Conservation (phyloP, 2,329 filamentous ascomycete genomes). For the Neonectria punicea region DNA sequence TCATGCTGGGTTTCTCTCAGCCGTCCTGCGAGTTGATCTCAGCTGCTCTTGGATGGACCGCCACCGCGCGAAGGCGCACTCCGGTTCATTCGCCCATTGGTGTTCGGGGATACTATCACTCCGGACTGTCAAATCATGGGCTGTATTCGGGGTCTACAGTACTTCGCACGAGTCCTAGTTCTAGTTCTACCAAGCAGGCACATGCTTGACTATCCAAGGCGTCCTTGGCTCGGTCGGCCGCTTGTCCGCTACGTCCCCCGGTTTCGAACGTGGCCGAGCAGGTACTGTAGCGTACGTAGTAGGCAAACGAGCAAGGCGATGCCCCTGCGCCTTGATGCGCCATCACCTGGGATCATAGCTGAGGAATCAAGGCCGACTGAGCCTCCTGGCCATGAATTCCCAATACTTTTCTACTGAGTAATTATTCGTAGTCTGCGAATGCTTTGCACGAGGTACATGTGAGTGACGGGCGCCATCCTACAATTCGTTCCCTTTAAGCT, state of each 20-base stretch:
- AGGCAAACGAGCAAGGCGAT: constrained; percentile 2
- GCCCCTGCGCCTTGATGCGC: not conserved
- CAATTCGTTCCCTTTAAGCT: not conserved
- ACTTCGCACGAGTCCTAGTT: not conserved
- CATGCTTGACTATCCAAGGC: not conserved
- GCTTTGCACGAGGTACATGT: no score
- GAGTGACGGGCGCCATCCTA: not conserved
- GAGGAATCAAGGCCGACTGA: not conserved
- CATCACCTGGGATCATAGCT: not conserved
- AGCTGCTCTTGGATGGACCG: not conserved
- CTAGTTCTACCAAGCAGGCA: no score
- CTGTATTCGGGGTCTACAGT: no score
- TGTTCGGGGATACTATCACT: not conserved
- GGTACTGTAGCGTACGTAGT: no score
- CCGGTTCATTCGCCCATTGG: no score
- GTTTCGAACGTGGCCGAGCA: constrained; percentile 6
- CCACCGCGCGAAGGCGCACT: constrained; percentile 1
- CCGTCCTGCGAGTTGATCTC: not conserved
- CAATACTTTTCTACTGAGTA: not conserved
- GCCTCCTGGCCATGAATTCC: not conserved
- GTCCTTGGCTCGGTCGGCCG: not conserved
- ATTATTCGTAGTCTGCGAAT: not conserved
- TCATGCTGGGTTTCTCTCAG: not conserved
- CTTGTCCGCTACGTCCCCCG: constrained; percentile 6
- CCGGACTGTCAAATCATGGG: no score